Conservation (phyloP, 495 filamentous ascomycete genomes). For the Aspergillus cristatus region DNA sequence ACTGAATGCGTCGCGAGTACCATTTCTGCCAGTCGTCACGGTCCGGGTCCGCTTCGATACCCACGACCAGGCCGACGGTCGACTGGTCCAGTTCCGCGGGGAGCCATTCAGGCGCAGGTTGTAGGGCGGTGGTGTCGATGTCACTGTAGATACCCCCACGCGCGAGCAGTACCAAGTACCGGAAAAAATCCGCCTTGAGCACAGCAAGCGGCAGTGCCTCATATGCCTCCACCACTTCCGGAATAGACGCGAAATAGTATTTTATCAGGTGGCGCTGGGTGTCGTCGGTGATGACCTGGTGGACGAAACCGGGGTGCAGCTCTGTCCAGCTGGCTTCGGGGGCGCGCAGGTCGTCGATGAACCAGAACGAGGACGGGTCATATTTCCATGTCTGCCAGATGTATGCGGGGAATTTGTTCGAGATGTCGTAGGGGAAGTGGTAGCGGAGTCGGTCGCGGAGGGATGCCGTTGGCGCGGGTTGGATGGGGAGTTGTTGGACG, state of each 20-base stretch:
- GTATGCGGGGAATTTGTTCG: conserved; percentile 85
- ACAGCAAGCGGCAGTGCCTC: conserved; percentile 74
- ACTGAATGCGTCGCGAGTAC: conserved; percentile 94
- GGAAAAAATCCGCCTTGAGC: conserved; percentile 96
- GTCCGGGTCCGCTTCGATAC: conserved; percentile 95
- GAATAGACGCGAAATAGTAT: conserved; percentile 78
- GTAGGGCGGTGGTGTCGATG: conserved; percentile 84
- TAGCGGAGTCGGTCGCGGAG: conserved; percentile 80
- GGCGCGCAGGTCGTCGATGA: conserved; percentile 61
- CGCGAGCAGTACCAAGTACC: conserved; percentile 88
- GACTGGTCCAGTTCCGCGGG: conserved; percentile 66
- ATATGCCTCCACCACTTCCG: conserved; percentile 91
- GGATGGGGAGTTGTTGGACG: conserved; percentile 28
- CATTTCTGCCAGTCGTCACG: conserved; percentile 86
- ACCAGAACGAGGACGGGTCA: conserved; percentile 70
- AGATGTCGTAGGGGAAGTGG: conserved; percentile 86
- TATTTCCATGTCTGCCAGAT: conserved; percentile 99
- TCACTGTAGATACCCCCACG: conserved; percentile 94
- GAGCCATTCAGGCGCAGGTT: conserved; percentile 79
- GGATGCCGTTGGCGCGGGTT: conserved; percentile 34
- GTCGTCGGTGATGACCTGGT: conserved; percentile 92
- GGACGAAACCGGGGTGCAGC: conserved; percentile 81
- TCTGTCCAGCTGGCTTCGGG: conserved; percentile 88
- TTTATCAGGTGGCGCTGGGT: conserved; percentile 72
- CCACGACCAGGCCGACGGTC: conserved; percentile 75